Evolutionary conservation across 306 rosid species (phyloP).

Genomic region (Vachellia collinsii): DNA sequence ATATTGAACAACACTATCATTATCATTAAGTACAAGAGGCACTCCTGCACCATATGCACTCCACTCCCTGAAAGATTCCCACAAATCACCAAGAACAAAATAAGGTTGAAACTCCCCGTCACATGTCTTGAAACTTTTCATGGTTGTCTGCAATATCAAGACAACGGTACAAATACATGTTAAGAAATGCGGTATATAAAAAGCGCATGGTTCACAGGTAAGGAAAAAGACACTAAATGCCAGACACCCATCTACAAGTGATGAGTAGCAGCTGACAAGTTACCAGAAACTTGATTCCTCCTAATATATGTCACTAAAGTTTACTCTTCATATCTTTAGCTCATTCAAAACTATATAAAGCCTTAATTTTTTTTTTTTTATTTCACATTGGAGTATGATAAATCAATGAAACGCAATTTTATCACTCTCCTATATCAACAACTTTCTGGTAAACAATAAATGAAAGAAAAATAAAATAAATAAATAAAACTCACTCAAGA

Average conservation of each 20-base stretch:
- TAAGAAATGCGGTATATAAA: neutral
- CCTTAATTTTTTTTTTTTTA: neutral
- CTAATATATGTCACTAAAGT: neutral
- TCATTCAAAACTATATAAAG: neutral
- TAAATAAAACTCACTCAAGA: neutral
- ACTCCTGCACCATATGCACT: slow-evolving; percentile 88
- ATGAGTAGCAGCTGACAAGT: neutral
- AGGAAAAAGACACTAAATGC: neutral
- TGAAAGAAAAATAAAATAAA: neutral
- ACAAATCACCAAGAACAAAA: slow-evolving; percentile 71
- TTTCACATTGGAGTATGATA: neutral
- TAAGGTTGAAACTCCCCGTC: slow-evolving; percentile 59
- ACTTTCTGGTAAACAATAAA: neutral
- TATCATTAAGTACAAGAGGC: slow-evolving; percentile 66
- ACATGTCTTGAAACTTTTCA: slow-evolving; percentile 48
- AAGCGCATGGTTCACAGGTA: neutral
- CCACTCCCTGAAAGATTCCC: slow-evolving; percentile 85
- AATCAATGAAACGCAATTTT: neutral
- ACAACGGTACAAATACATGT: neutral
- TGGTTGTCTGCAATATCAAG: slow-evolving; percentile 54
- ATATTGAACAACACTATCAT: slow-evolving; percentile 67
- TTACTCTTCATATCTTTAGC: neutral
- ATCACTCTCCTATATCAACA: neutral
- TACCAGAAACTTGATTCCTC: neutral
- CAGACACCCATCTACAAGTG: neutral